phyloP scores from a whole-genome alignment of 2,329 filamentous ascomycete genomes.

The Cladophialophora carrionii region DNA sequence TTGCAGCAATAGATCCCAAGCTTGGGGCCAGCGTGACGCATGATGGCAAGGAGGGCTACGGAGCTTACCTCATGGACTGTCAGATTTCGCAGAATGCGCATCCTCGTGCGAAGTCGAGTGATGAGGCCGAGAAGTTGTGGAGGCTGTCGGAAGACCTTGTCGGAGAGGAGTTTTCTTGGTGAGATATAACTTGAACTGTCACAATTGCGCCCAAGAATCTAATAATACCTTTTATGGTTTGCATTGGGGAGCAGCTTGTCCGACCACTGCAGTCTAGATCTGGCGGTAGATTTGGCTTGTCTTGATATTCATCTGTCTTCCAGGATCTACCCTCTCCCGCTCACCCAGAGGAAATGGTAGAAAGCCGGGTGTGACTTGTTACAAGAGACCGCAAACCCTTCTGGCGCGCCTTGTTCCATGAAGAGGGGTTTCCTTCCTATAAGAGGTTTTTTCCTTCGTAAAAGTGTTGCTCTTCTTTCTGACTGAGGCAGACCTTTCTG shows the following conservation, averaged over 20 bases:
- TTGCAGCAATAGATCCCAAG: slow-evolving; percentile 49
- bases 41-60: slow-evolving; percentile 21
- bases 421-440: neutral
- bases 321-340: slow-evolving; percentile 7
- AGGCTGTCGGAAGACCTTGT: slow-evolving; percentile 47
- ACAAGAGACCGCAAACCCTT: slow-evolving; percentile 10
- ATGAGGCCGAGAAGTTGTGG: slow-evolving; percentile 47
- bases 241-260: neutral
- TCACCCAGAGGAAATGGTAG: neutral
- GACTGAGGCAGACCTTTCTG: neutral
- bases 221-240: neutral
- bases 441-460: neutral
- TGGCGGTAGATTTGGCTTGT: slow-evolving; percentile 8
- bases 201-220: neutral
- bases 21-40: slow-evolving; percentile 38
- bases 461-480: neutral
- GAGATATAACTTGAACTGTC: neutral
- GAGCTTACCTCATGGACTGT: slow-evolving; percentile 45
- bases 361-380: slow-evolving; percentile 8
- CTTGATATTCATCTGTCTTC: slow-evolving; percentile 9
- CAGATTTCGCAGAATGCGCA: slow-evolving; percentile 41
- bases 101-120: slow-evolving; percentile 44
- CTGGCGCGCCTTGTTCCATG: neutral
- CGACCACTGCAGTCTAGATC: neutral
- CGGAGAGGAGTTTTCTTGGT: slow-evolving; percentile 42